Base-by-base conservation (phyloP, 345 rosid species). In the Bretschneidera sinensis region DNA sequence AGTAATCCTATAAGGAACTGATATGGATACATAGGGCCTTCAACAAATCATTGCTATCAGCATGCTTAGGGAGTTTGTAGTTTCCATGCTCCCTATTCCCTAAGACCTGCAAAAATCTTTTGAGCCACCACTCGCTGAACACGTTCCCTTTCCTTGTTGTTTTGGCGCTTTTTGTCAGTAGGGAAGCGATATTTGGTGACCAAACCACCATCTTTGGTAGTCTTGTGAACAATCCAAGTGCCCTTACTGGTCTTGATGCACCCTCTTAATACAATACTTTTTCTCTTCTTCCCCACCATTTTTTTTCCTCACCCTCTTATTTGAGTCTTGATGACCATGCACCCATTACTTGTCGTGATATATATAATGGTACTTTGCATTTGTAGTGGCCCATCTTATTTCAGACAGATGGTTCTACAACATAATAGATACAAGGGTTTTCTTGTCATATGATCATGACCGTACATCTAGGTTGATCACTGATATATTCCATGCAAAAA, bases 101-200 rank as follows among this genome's bases (percentile, higher is more conserved):
- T 67, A n/a, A 83, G 78, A 16, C 85, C 83, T 0, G 77, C 60
- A 55, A 83, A 83, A 21, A 83, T 80, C 22, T 77, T 77, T 51
- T 47, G 48, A 25, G 82, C 48, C 49, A 80, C 64, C 4, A 66
- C 69, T 48, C 83, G 68, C 52, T 79, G 31, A 48, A 31, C 64
- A 0, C 69, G 24, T 63, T 83, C 85, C 67, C 87, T 68, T 48
- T 56, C 48, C 76, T 47, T 68, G 59, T 83, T 80, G 49, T 71
- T 78, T 19, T 58, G 61, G 0, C 83, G 60, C 66, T 83, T 83
- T 1, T 17, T 68, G 9, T 78, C 81, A 0, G 68, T 54, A 4
- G 86, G 83, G 24, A 57, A 70, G 52, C 83, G 69, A 17, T 56
- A 71, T 31, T 20, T 71, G 17, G 66, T 65, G 21, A 59, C 55